Evolutionary conservation across 176 grass and related monocot genomes (phyloP), one percentile per base, ranked within the genome.

Genomic region (Paspalum vaginatum): DNA sequence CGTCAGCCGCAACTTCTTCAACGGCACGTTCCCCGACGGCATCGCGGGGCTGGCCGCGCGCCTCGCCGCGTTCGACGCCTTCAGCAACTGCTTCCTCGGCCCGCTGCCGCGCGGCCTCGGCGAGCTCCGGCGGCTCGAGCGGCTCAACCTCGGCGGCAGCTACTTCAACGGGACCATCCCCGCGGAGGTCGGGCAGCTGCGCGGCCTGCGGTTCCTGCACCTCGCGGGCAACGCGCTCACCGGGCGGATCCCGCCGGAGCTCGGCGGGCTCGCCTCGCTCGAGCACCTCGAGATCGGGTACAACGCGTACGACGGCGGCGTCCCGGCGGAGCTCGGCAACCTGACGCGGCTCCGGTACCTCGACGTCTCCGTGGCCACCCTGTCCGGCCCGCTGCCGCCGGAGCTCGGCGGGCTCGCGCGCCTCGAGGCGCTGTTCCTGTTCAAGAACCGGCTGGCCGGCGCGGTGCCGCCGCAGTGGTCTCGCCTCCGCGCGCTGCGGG

Each of bases 1-100:
- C 64, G 54, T 98, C 63, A 91, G 92, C 81, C 92, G 84, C 80
- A 98, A 98, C 66, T 79, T 85, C 79, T 95, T 95, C 81, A 93
- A 93, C 78, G 85, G 90, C 66, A 86, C 90, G 25, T 76, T 98
- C 71, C 92, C 92, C 8, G 58, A 76, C 9, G 82, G 80, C 55
- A 13, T 94, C 46, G 85, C 78, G 37, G 45, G 6, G 41, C 88
- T 94, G 24, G 72, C 52, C 27, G 78, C 24, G 22, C 45, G 32
- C 18, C 90, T 98, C 21, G 18, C 37, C 3, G 43, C 18, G 5
- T 27, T 95, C 42, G 73, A 98, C 65, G 95, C 95, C 0, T 98
- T 88, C 59, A 98, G 95, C 78, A 98, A 98, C 79, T 91, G 92
- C 61, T 98, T 98, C 70, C 51, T 22, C 1, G 95, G 95, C 0